Evolutionary conservation across 2,329 filamentous ascomycete species (phyloP).

Genomic region (Botrytis hyacinthi): DNA sequence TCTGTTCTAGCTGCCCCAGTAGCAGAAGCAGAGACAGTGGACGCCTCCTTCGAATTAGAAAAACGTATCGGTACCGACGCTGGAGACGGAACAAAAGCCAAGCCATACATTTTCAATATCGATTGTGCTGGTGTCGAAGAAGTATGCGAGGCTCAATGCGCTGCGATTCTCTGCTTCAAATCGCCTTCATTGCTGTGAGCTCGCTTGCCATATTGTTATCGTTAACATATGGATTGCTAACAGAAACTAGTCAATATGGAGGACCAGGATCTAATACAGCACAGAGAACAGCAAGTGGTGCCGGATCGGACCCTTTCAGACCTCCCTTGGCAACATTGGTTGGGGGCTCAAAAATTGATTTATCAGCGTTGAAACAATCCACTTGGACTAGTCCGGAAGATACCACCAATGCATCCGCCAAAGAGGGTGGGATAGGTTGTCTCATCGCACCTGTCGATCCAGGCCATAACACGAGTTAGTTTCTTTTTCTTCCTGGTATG

Average conservation of each 20-base stretch:
- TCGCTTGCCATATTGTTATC: not conserved
- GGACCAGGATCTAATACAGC: not conserved
- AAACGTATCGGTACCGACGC: slow-evolving; percentile 4
- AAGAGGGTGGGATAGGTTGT: slow-evolving; percentile 7
- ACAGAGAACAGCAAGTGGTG: slow-evolving; percentile 2
- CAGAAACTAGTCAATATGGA: not conserved
- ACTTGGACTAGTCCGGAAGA: slow-evolving; percentile 14
- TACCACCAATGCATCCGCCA: slow-evolving; percentile 13
- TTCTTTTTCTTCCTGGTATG: not conserved
- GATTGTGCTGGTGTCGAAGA: slow-evolving; percentile 1
- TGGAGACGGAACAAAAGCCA: not conserved
- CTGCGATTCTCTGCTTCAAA: slow-evolving; percentile 16
- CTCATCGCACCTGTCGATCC: slow-evolving; percentile 15
- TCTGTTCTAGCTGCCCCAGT: slow-evolving; percentile 11
- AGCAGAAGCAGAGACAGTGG: not conserved
- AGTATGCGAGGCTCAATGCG: slow-evolving; percentile 21
- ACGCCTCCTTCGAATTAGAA: not conserved
- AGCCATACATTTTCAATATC: slow-evolving; percentile 16
- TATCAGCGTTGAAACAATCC: not conserved
- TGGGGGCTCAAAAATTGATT: not conserved
- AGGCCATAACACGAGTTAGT: slow-evolving; percentile 8
- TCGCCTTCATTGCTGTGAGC: slow-evolving; percentile 12
- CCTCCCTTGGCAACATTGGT: not conserved
- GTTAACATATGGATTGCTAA: not conserved
- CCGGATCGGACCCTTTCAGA: not conserved